Evolutionary conservation across 805 yeast species (phyloP), one percentile per base, ranked within the genome.

Genomic region (Candida caryicola): DNA sequence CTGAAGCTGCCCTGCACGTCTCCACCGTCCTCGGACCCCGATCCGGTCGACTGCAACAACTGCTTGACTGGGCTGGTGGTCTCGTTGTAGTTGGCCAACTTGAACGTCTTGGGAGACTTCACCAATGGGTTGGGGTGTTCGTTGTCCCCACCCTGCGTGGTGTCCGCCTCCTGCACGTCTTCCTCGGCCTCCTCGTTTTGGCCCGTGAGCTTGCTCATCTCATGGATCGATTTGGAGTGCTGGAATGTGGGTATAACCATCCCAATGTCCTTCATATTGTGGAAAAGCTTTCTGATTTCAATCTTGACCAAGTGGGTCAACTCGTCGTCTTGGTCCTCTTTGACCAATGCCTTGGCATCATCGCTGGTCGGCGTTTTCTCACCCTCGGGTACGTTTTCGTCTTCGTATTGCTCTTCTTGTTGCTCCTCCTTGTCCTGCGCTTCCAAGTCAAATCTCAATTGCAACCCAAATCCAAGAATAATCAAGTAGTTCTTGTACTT

Each of bases 391-490:
- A 43, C 13, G 17, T 21, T 33, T 10, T 31, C 48, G 3, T 21
- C 40, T 3, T 34, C 35, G 16, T 12, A 17, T 17, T 30, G 27
- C 17, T 27, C 31, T 12, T 32, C 34, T 10, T 18, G 19, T 12
- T 32, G 32, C 23, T 62, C 68, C 32, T 33, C 36, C 38, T 51
- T 39, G 41, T 63, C 65, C 36, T 57, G 61, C 28, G 53, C 61
- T 41, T 67, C 69, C 41, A 66, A 54, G 38, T 71, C 72, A 36
- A 61, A 64, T 43, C 79, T 62, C 40, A 73, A 56, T 40, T 65
- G 69, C 41, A 74, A 65, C 0, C 74, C 79, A 46, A 61, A 62
- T n/a, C 72, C 76, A 30, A 76, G 58, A 36, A 66, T 63, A 23
- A 63, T 52, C 28, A 74, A 58, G 52, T 76, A 76, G 40, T 57